These are phyloP conservation scores for Pisolithus albus DNA, from an alignment of 768 basidiomycete species.

Conservation along the genomic window DNA sequence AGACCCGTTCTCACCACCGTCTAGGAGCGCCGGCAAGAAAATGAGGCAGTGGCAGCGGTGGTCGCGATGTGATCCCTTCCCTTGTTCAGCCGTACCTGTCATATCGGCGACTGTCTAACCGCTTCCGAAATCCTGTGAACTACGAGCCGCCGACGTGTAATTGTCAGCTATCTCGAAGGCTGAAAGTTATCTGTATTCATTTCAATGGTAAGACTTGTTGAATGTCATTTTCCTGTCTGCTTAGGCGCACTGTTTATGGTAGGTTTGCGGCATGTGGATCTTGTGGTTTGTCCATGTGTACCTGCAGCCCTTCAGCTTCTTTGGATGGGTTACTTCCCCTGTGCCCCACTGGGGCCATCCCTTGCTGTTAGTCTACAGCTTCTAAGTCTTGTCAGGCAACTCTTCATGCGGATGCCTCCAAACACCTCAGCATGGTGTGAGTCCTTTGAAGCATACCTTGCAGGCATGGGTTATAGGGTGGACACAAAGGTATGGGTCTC, in stretches of 20 bases:
- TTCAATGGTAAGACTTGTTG: neutral
- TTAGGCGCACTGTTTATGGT: neutral
- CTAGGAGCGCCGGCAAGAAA: neutral
- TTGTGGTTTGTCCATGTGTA: neutral
- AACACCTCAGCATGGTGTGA: constrained; percentile 25
- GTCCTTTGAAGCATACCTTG: constrained; percentile 20
- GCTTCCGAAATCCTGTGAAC: neutral
- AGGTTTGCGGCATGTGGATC: neutral
- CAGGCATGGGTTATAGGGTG: constrained; percentile 14
- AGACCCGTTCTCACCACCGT: neutral
- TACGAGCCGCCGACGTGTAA: neutral
- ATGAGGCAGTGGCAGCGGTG: constrained; percentile 3
- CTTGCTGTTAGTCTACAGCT: constrained; percentile 28
- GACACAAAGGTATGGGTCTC: constrained; percentile 9
- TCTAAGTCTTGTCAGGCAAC: constrained; percentile 19
- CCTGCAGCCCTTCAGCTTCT: constrained; percentile 20
- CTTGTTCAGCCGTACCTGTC: constrained; percentile 2
- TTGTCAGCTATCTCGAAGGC: neutral
- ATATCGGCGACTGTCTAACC: neutral
- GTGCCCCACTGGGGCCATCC: constrained; percentile 22
- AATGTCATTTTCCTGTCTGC: neutral
- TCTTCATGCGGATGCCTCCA: constrained; percentile 23
- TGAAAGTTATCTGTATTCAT: constrained; percentile 1
- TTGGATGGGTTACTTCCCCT: constrained; percentile 20
- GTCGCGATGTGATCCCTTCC: constrained; percentile 5